A percentile compares a stretch with the other conserved stretches of the same genome.
These are phyloP conservation scores for Cryptococcus sp. DNA, from an alignment of 1,284 basidiomycete genomes.

Conservation along the genomic window DNA sequence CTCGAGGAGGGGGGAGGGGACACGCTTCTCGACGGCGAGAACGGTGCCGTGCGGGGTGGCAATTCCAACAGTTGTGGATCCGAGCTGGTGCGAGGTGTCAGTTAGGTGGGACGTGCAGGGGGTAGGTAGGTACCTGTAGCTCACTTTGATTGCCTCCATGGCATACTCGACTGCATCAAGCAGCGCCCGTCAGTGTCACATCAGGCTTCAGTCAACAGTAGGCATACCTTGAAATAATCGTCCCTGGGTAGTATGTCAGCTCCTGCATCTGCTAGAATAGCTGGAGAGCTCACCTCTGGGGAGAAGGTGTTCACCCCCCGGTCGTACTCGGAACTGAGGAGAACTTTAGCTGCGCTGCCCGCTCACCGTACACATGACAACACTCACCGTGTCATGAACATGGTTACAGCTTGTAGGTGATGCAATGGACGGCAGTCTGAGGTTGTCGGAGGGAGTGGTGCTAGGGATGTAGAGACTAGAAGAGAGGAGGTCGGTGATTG, in stretches of 20 bases:
- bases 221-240: conserved; percentile 53
- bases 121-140: conserved; percentile 18
- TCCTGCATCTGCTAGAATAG: neutral
- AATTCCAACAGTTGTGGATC: conserved; percentile 95
- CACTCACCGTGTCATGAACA: conserved; percentile 51
- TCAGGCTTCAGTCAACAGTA: neutral
- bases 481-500: no score
- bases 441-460: neutral
- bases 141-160: conserved; percentile 94
- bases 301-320: conserved; percentile 99
- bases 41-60: conserved; percentile 82
- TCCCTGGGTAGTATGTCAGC: conserved; percentile 39
- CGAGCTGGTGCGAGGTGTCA: conserved; percentile 60
- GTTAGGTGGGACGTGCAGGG: neutral
- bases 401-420: conserved; percentile 10
- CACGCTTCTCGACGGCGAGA: conserved; percentile 96
- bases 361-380: neutral
- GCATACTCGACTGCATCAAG: conserved; percentile 84
- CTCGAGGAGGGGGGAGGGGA: conserved; percentile 94
- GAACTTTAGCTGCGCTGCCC: neutral
- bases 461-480: no score
- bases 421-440: neutral
- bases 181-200: neutral
- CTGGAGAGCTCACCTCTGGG: conserved; percentile 63
- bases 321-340: conserved; percentile 57